Conservation (phyloP, 208 protist species). For the Wallacemonas sp. region DNA sequence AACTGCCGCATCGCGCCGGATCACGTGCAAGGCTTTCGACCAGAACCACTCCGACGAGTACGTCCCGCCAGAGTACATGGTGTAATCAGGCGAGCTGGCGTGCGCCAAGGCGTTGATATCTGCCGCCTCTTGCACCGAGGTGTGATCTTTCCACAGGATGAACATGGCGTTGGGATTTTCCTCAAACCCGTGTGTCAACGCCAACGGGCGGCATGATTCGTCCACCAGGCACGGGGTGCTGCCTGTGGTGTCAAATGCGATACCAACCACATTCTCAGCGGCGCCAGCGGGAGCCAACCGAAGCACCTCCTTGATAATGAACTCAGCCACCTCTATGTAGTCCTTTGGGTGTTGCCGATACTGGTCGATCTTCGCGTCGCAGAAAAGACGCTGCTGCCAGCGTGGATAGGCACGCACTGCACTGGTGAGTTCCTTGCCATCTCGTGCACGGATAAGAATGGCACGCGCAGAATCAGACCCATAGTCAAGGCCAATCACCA, state of each 20-base stretch:
- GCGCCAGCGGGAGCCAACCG: slow-evolving; percentile 5
- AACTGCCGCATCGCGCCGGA: slow-evolving; percentile 36
- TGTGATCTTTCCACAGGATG: slow-evolving; percentile 72
- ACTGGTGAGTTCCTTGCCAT: slow-evolving; percentile 40
- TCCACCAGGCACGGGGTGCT: slow-evolving; percentile 58
- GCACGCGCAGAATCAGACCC: slow-evolving; percentile 52
- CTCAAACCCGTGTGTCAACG: slow-evolving; percentile 30
- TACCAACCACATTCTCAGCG: slow-evolving; percentile 30
- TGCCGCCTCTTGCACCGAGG: slow-evolving; percentile 43
- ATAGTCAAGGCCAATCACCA: slow-evolving; percentile 59
- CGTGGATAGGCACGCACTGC: slow-evolving; percentile 41
- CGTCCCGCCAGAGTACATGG: slow-evolving; percentile 51
- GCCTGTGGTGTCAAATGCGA: slow-evolving; percentile 50
- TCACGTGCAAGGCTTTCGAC: slow-evolving; percentile 56
- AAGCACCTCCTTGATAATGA: slow-evolving; percentile 33
- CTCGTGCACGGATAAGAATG: slow-evolving; percentile 36
- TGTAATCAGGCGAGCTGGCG: slow-evolving; percentile 47
- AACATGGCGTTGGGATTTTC: slow-evolving; percentile 67
- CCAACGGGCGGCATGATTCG: slow-evolving; percentile 34
- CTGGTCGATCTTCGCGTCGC: slow-evolving; percentile 35
- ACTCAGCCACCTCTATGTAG: slow-evolving; percentile 49
- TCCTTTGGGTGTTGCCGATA: slow-evolving; percentile 61
- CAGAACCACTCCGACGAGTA: slow-evolving; percentile 71
- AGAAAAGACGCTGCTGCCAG: slow-evolving; percentile 38
- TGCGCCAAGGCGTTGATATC: slow-evolving; percentile 47